Percentiles rank a stretch among this genome's conserved stretches.
Conservation (phyloP, 805 yeast genomes). For the Vanderwaltozyma tropicalis region DNA sequence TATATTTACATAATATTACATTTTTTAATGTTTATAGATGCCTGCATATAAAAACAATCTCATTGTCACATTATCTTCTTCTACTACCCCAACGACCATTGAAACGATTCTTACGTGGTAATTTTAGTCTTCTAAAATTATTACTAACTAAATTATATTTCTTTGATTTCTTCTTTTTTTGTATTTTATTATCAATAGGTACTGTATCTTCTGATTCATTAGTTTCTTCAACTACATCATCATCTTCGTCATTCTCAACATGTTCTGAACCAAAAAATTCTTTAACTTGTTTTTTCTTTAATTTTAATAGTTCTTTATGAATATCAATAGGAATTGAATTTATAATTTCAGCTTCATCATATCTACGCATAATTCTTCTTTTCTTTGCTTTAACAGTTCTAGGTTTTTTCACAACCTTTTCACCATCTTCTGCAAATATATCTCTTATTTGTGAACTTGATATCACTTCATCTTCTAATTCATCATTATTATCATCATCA, state of each 20-base stretch:
- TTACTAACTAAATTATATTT: conserved; percentile 31
- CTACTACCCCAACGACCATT: neutral
- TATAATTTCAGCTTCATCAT: conserved; percentile 2
- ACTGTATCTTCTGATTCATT: conserved; percentile 1
- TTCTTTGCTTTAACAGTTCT: conserved; percentile 2
- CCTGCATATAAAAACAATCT: conserved; percentile 2
- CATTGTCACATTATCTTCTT: neutral
- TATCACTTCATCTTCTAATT: conserved; percentile 8
- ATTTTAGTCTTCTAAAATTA: conserved; percentile 44
- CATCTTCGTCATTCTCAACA: conserved; percentile 3
- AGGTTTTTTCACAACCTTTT: conserved; percentile 6
- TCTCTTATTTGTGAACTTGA: conserved; percentile 2
- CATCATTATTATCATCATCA: conserved; percentile 5
- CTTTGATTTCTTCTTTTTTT: conserved; percentile 21
- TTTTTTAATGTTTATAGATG: conserved; percentile 1
- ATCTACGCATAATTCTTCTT: conserved; percentile 9
- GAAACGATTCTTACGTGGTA: conserved; percentile 12
- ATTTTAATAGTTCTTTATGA: conserved; percentile 16
- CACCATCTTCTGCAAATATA: conserved; percentile 11
- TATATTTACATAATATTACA: neutral
- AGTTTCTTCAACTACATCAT: conserved; percentile 6
- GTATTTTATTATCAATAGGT: conserved; percentile 1
- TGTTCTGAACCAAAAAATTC: conserved; percentile 8
- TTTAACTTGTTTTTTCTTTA: conserved; percentile 17
- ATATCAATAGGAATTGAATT: conserved; percentile 9